Percentiles rank a stretch among this genome's conserved stretches.
Evolutionary conservation across 2,329 filamentous ascomycete species (phyloP).

Genomic region (Colletotrichum abscissum): DNA sequence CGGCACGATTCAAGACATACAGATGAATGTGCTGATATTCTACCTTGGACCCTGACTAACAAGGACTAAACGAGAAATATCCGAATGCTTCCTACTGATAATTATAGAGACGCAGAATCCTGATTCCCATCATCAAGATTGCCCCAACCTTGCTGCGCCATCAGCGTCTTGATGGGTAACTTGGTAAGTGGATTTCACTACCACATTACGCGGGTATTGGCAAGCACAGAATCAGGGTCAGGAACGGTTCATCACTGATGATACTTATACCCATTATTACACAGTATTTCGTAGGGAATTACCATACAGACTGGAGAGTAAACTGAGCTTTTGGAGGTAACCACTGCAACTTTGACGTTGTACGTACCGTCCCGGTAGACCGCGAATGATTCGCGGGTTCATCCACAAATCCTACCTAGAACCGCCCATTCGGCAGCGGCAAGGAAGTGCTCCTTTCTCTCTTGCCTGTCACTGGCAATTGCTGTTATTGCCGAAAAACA

Average conservation of each 20-base stretch:
- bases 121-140: slow-evolving; percentile 8
- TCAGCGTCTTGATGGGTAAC: background rate
- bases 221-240: background rate
- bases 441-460: slow-evolving; percentile 2
- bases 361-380: background rate
- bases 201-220: slow-evolving; percentile 7
- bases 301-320: too few species aligned
- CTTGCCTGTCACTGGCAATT: background rate
- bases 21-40: background rate
- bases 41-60: background rate
- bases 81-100: too few species aligned
- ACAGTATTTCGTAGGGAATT: too few species aligned
- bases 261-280: too few species aligned
- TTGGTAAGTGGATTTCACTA: slow-evolving; percentile 11
- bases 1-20: background rate
- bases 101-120: background rate
- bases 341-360: background rate
- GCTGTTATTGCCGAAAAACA: background rate
- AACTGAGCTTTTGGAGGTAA: background rate
- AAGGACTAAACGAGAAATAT: background rate
- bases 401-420: background rate
- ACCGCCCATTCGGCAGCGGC: background rate
- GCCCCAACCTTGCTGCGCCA: background rate
- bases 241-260: background rate
- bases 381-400: slow-evolving; percentile 16